These are phyloP conservation scores for Phylloporus gajari DNA, from an alignment of 1,284 basidiomycete species.

Conservation along the genomic window DNA sequence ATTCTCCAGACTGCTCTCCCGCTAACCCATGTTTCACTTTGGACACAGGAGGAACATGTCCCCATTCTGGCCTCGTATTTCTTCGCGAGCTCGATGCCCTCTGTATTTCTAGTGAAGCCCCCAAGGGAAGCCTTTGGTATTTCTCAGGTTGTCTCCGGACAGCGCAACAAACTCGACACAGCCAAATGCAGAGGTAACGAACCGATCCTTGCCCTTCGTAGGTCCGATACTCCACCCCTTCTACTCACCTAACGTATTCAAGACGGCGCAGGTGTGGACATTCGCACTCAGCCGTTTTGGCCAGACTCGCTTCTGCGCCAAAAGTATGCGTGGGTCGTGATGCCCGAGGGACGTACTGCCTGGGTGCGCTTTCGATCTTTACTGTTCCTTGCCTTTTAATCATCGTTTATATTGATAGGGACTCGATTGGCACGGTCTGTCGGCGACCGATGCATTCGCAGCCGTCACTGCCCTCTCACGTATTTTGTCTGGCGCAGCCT, in stretches of 20 bases:
- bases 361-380: conserved; percentile 61
- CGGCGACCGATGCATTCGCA: conserved; percentile 69
- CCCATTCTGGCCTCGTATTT: conserved; percentile 69
- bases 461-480: conserved; percentile 62
- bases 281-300: conserved; percentile 67
- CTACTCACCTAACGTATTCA: conserved; percentile 9
- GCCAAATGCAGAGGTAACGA: conserved; percentile 44
- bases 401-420: conserved; percentile 58
- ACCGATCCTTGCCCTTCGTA: conserved; percentile 79
- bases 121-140: conserved; percentile 49
- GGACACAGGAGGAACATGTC: conserved; percentile 47
- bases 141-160: neutral
- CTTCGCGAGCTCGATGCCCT: conserved; percentile 64
- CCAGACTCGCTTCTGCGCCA: conserved; percentile 67
- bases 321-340: conserved; percentile 72
- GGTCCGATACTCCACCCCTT: conserved; percentile 37
- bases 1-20: conserved; percentile 48
- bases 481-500: conserved; percentile 51
- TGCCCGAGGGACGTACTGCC: conserved; percentile 76
- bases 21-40: conserved; percentile 54
- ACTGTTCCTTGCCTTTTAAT: neutral
- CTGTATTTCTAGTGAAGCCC: conserved; percentile 66
- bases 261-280: conserved; percentile 86
- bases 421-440: conserved; percentile 87
- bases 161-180: neutral